Conservation (phyloP, 495 filamentous ascomycete genomes). For the Cairneyella variabilis region DNA sequence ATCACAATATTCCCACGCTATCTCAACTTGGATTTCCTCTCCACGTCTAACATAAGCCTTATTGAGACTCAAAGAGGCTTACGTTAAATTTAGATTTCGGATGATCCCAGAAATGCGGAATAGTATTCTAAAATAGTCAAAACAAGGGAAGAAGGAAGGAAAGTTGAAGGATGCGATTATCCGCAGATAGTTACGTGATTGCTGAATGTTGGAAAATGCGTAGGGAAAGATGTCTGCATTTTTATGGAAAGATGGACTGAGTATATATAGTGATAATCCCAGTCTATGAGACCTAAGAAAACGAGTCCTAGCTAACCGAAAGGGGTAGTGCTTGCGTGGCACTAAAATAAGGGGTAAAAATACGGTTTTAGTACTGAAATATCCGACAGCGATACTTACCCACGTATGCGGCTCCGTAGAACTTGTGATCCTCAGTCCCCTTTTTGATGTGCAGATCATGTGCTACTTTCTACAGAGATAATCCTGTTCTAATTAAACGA, state of each 20-base stretch:
- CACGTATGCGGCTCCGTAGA: background rate
- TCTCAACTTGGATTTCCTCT: background rate
- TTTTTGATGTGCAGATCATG: background rate
- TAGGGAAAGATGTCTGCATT: no score
- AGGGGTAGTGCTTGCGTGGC: no score
- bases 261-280: no score
- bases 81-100: background rate
- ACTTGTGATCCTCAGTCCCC: background rate
- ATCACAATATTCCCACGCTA: background rate
- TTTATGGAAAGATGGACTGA: no score
- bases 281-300: no score
- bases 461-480: background rate
- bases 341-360: no score
- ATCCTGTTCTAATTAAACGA: background rate
- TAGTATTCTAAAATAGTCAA: background rate
- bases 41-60: background rate
- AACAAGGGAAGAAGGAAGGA: background rate
- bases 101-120: background rate
- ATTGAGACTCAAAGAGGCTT: background rate
- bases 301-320: no score
- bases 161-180: no score
- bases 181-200: no score
- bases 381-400: no score
- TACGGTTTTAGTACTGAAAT: no score
- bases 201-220: no score